Conservation (phyloP, 257 asterid species). For the Solanum virginianum region DNA sequence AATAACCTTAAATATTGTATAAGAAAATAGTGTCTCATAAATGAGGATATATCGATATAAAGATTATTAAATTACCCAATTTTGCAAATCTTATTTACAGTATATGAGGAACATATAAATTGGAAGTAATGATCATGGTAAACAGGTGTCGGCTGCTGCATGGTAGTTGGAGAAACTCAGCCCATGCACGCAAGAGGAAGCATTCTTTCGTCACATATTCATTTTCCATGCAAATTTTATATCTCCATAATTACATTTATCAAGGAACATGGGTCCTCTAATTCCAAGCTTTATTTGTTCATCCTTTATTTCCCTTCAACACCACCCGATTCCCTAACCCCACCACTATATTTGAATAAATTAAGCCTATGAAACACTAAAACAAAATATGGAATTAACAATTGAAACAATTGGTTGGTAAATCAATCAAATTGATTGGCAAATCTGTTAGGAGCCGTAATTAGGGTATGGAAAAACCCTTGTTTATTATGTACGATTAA, state of each 20-base stretch:
- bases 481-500: too few species aligned
- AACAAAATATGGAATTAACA: too few species aligned
- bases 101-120: neutral
- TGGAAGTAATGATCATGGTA: conserved; percentile 4
- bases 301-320: neutral
- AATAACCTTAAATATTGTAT: too few species aligned
- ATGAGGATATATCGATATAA: too few species aligned
- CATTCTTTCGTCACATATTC: conserved; percentile 39
- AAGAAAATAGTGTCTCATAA: too few species aligned
- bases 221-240: conserved; percentile 29
- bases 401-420: neutral
- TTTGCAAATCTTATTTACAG: neutral
- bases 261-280: neutral
- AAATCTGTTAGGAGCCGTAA: too few species aligned
- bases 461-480: too few species aligned
- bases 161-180: conserved; percentile 25
- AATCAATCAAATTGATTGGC: neutral
- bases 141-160: conserved; percentile 49
- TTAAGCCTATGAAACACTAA: neutral
- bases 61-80: neutral
- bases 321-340: neutral
- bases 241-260: neutral
- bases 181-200: conserved; percentile 43
- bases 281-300: neutral
- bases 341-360: neutral